A percentile compares a stretch with the other conserved stretches of the same genome.
phyloP scores from a whole-genome alignment of 306 rosid species.

The Quercus agrifolia region DNA sequence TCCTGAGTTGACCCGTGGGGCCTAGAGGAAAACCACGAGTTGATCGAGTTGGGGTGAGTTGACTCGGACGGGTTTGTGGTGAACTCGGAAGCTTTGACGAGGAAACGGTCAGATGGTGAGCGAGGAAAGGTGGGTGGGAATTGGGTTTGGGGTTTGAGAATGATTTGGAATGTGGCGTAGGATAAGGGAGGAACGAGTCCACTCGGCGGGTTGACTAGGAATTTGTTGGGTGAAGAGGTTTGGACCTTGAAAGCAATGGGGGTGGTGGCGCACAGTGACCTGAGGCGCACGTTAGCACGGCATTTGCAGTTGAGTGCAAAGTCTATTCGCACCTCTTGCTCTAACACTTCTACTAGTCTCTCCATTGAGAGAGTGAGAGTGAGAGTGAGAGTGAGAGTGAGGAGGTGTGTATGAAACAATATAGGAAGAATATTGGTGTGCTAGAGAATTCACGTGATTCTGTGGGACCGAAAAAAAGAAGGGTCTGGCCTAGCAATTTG shows the following conservation, averaged over 20 bases:
- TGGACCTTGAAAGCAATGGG: slow-evolving; percentile 72
- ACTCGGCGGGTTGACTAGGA: slow-evolving; percentile 71
- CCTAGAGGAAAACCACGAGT: slow-evolving; percentile 28
- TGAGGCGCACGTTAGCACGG: slow-evolving; percentile 57
- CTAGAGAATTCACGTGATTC: slow-evolving; percentile 14
- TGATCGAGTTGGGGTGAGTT: slow-evolving; percentile 1
- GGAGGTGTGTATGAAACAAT: neutral
- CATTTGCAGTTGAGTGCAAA: slow-evolving; percentile 57
- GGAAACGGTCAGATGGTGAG: slow-evolving; percentile 69
- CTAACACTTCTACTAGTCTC: slow-evolving; percentile 50
- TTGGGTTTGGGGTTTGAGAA: slow-evolving; percentile 70
- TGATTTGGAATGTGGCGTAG: slow-evolving; percentile 57
- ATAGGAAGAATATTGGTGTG: neutral
- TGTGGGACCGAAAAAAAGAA: neutral
- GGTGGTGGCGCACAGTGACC: slow-evolving; percentile 36
- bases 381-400: no score
- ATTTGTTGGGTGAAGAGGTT: slow-evolving; percentile 71
- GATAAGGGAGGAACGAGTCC: slow-evolving; percentile 59
- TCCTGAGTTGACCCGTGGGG: slow-evolving; percentile 20
- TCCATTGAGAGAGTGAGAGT: slow-evolving; percentile 10
- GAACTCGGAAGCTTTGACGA: slow-evolving; percentile 41
- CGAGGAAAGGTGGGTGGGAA: slow-evolving; percentile 63
- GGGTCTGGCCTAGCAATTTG: no score
- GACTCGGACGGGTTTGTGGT: neutral
- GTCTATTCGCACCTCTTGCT: slow-evolving; percentile 61